Evolutionary conservation across 345 rosid species (phyloP).

Genomic region (Sapria himalayana): DNA sequence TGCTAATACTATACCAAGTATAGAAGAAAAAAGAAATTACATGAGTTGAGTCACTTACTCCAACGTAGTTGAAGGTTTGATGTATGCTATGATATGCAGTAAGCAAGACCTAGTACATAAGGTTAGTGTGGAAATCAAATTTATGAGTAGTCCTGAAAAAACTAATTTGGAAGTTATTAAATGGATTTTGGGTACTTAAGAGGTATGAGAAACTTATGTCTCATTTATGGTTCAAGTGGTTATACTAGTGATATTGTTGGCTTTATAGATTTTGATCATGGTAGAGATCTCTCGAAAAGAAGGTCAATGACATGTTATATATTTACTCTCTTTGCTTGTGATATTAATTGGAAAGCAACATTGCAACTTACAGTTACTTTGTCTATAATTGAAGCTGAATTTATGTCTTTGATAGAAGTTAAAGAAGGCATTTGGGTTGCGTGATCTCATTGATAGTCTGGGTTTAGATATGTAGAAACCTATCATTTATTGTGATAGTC

Average conservation of each 20-base stretch:
- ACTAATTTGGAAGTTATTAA: not conserved
- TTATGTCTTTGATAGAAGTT: not conserved
- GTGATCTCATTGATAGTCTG: not conserved
- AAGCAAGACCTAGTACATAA: not conserved
- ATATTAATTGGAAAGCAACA: too few species aligned
- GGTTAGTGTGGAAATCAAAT: not conserved
- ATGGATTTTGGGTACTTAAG: not conserved
- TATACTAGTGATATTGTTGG: not conserved
- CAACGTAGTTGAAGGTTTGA: not conserved
- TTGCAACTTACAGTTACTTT: not conserved
- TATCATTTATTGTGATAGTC: not conserved
- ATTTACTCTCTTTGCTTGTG: not conserved
- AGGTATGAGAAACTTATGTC: too few species aligned
- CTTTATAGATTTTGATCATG: not conserved
- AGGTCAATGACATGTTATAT: not conserved
- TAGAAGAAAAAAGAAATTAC: not conserved
- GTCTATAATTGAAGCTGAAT: not conserved
- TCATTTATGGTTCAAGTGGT: not conserved
- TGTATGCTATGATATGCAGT: slow-evolving; percentile 1
- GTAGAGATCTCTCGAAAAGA: too few species aligned
- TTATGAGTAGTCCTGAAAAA: not conserved
- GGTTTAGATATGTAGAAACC: not conserved
- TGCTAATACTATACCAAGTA: too few species aligned
- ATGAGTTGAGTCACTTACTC: not conserved
- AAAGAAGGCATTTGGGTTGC: not conserved